These are phyloP conservation scores for Ruellia speciosa DNA, from an alignment of 305 asterid genomes.

Conservation along the genomic window DNA sequence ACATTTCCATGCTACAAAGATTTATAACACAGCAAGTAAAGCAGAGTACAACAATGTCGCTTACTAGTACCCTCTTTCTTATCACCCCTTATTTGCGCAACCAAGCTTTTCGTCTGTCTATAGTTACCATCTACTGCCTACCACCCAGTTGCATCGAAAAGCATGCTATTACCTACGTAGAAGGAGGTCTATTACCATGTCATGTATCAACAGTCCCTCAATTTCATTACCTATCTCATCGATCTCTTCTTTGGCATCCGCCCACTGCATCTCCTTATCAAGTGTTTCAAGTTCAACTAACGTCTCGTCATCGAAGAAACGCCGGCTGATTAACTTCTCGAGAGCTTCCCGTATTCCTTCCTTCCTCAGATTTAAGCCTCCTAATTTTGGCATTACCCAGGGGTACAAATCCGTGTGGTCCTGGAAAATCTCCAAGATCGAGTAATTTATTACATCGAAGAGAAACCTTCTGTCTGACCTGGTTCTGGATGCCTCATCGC, in stretches of 20 bases:
- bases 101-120: too few species aligned
- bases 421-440: slow-evolving; percentile 38
- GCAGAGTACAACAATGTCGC: too few species aligned
- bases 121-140: too few species aligned
- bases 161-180: background rate
- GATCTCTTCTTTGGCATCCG: slow-evolving; percentile 32
- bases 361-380: slow-evolving; percentile 21
- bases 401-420: slow-evolving; percentile 36
- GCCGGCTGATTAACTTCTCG: slow-evolving; percentile 33
- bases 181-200: slow-evolving; percentile 46
- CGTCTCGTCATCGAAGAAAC: slow-evolving; percentile 9
- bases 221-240: slow-evolving; percentile 52
- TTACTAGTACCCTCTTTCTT: too few species aligned
- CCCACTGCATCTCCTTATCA: slow-evolving; percentile 61
- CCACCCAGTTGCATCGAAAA: too few species aligned
- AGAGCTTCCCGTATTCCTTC: slow-evolving; percentile 37
- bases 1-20: too few species aligned
- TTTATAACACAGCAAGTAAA: too few species aligned
- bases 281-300: slow-evolving; percentile 26
- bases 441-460: slow-evolving; percentile 51
- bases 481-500: slow-evolving; percentile 23
- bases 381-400: slow-evolving; percentile 45
- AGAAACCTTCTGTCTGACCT: slow-evolving; percentile 55
- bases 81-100: too few species aligned
- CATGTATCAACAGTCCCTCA: slow-evolving; percentile 59